Evolutionary conservation across 139 green algal genomes (phyloP), one percentile per base, ranked within the genome.

Genomic region (Asterochloris sp.): DNA sequence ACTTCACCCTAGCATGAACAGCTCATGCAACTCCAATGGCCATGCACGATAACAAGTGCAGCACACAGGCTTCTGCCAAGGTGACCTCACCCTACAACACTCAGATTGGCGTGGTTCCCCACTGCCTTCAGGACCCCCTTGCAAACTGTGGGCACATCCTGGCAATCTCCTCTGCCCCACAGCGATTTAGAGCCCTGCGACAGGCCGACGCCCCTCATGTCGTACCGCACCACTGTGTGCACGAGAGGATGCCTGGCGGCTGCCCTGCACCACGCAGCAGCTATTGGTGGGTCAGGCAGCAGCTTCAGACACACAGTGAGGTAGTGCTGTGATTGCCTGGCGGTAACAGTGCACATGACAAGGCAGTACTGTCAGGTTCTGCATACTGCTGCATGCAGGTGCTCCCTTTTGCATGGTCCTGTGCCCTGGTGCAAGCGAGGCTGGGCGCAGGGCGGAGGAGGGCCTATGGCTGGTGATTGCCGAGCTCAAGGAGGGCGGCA

Each of bases 141-240:
- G 23, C 76, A 80, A 14, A 69, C 13, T 69, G 76, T 15, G 12
- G 61, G 13, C 28, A 62, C 76, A 54, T 80, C 76, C 17, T 21
- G 19, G 54, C 82, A 68, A 64, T 87, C 84, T 0, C 62, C 38
- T 14, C 23, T n/a, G 19, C 79, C 84, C 19, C 75, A 67, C n/a
- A 82, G 2, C 28, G 84, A 71, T 54, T 78, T 78, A 62, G 26
- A 69, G 27, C 86, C 86, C 14, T 54, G 64, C 11, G 86, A 89
- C 19, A 47, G 47, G 0, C 86, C 86, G 27, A 89, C 86, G 11
- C 86, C 86, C 0, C 86, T 60, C 61, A 89, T 85, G 79, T 89
- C 89, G 79, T 89, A 89, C 4, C 79, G 76, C 69, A 89, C 63
- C 24, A 89, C 79, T 27, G 17, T 77, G 12, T 68, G 66, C 29